A percentile compares a stretch with the other conserved stretches of the same genome.
Evolutionary conservation across 2,329 filamentous ascomycete genomes (phyloP).

Genomic region (Rosellinia necatrix): DNA sequence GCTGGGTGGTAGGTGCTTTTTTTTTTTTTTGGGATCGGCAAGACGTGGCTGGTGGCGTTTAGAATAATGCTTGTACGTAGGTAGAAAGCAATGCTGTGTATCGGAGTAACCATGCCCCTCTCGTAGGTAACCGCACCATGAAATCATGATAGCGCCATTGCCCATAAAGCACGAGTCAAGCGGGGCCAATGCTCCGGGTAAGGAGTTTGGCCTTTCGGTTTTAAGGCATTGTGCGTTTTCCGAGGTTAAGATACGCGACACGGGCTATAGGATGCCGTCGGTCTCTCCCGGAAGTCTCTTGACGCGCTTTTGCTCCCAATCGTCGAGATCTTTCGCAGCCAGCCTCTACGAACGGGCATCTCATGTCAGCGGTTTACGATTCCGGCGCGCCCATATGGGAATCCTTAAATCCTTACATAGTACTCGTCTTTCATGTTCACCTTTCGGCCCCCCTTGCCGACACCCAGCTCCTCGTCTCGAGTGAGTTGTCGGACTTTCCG

Average conservation of each 20-base stretch:
- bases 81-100: no score
- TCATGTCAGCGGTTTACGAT: slow-evolving; percentile 12
- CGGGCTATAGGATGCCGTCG: slow-evolving; percentile 74
- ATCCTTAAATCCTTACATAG: slow-evolving; percentile 69
- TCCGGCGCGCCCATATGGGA: neutral
- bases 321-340: slow-evolving; percentile 87
- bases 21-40: no score
- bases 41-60: no score
- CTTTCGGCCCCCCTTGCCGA: slow-evolving; percentile 71
- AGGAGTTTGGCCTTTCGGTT: neutral
- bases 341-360: slow-evolving; percentile 60
- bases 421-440: slow-evolving; percentile 86
- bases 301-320: slow-evolving; percentile 96
- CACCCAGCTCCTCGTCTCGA: slow-evolving; percentile 82
- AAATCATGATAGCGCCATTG: no score
- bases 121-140: no score
- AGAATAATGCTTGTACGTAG: no score
- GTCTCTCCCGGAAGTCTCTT: slow-evolving; percentile 87
- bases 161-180: no score
- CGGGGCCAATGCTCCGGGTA: no score
- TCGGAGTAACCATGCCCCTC: no score
- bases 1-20: no score
- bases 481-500: slow-evolving; percentile 84
- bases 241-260: neutral
- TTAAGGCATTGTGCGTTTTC: neutral